Percentiles rank a stretch among this genome's conserved stretches.
Evolutionary conservation across 1,139 yeast species (phyloP).

Genomic region (Blastobotrys aristatus): DNA sequence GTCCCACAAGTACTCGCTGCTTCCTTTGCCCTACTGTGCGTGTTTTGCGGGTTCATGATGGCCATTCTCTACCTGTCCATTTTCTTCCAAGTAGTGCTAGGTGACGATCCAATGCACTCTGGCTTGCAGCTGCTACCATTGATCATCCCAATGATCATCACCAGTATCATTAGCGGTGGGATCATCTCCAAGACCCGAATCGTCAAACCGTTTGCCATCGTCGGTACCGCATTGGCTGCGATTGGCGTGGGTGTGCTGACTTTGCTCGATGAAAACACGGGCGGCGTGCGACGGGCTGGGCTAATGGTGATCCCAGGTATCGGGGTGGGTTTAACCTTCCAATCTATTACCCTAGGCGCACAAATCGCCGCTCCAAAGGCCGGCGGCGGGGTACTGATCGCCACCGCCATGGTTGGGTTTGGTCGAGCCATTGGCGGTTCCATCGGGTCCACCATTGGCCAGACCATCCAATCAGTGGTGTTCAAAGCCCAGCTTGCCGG

Average conservation of each 20-base stretch:
- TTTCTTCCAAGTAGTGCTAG: slow-evolving; percentile 51
- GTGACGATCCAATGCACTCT: slow-evolving; percentile 49
- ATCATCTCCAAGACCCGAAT: slow-evolving; percentile 43
- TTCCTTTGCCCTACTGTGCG: slow-evolving; percentile 37
- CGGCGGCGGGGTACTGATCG: slow-evolving; percentile 42
- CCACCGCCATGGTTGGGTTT: slow-evolving; percentile 47
- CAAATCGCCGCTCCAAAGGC: slow-evolving; percentile 49
- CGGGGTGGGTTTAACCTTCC: slow-evolving; percentile 51
- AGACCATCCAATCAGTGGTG: slow-evolving; percentile 41
- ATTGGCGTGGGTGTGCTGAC: slow-evolving; percentile 52
- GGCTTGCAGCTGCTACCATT: slow-evolving; percentile 55
- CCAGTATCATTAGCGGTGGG: slow-evolving; percentile 46
- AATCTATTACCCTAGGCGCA: slow-evolving; percentile 47
- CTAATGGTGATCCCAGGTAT: slow-evolving; percentile 50
- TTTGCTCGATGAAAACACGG: slow-evolving; percentile 31
- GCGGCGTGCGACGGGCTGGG: slow-evolving; percentile 39
- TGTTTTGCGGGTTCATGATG: slow-evolving; percentile 45
- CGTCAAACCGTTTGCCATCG: slow-evolving; percentile 46
- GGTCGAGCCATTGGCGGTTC: slow-evolving; percentile 47
- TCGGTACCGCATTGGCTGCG: slow-evolving; percentile 43
- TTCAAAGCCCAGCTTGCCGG: slow-evolving; percentile 16
- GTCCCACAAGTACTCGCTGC: slow-evolving; percentile 35
- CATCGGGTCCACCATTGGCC: slow-evolving; percentile 45
- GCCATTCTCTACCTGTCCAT: slow-evolving; percentile 45
- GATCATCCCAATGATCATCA: slow-evolving; percentile 47